Conservation (phyloP, 768 basidiomycete genomes). For the Russula brevipes region DNA sequence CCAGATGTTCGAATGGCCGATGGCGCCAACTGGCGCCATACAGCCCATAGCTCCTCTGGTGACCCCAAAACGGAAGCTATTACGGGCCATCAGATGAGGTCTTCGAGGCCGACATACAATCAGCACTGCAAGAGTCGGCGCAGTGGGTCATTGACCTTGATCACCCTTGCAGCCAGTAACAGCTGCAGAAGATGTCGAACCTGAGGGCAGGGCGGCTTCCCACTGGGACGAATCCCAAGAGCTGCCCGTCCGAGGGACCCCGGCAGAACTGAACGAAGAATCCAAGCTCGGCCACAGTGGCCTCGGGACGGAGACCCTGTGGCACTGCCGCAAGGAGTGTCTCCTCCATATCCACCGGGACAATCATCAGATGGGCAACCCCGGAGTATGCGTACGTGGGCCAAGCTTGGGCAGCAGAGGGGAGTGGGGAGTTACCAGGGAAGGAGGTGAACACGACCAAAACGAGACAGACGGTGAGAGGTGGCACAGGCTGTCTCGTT, state of each 20-base stretch:
- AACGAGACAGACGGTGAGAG: background rate
- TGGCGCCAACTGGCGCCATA: background rate
- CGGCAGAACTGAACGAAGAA: too few species aligned
- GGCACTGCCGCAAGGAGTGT: background rate
- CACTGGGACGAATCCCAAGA: too few species aligned
- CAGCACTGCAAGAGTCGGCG: too few species aligned
- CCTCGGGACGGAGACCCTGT: background rate
- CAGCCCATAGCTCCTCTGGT: too few species aligned
- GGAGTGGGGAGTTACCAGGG: too few species aligned
- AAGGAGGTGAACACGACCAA: background rate
- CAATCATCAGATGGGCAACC: background rate
- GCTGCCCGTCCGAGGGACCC: background rate
- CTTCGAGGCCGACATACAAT: background rate
- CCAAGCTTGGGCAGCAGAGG: background rate
- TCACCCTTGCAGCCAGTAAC: too few species aligned
- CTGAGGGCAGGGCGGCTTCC: background rate
- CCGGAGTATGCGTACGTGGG: background rate
- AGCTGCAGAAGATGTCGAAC: background rate
- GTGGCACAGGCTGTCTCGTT: background rate
- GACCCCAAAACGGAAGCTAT: too few species aligned
- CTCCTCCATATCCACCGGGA: background rate
- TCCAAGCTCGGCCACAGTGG: background rate
- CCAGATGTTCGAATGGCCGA: background rate
- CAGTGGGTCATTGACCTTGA: too few species aligned
- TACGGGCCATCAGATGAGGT: too few species aligned